phyloP scores from a whole-genome alignment of 2,329 filamentous ascomycete species.

The Arthrobotrys musiformis region DNA sequence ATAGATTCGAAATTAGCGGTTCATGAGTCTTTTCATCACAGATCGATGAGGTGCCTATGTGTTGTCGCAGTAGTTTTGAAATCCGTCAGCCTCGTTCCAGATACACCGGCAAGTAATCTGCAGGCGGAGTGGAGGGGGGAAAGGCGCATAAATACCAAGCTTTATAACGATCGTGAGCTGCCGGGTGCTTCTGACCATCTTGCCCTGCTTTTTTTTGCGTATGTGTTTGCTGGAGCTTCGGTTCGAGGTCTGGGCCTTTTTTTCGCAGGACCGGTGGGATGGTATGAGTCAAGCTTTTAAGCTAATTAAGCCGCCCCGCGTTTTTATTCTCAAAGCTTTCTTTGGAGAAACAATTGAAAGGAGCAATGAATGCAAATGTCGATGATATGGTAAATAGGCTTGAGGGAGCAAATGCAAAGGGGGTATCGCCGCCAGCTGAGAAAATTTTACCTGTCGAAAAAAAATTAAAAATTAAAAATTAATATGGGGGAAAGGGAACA shows the following conservation, averaged over 20 bases:
- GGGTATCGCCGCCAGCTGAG: background rate
- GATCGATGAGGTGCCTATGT: constrained; percentile 93
- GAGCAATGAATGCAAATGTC: background rate
- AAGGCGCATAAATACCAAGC: constrained; percentile 71
- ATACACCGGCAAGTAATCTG: no score
- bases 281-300: background rate
- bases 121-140: background rate
- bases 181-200: constrained; percentile 39
- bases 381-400: background rate
- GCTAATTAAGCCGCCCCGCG: background rate
- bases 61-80: background rate
- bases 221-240: background rate
- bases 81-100: constrained; percentile 28
- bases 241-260: no score
- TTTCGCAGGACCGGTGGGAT: background rate
- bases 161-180: constrained; percentile 83
- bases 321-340: background rate
- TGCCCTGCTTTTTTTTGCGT: background rate
- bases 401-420: background rate
- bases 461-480: background rate
- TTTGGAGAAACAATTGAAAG: background rate
- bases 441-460: background rate
- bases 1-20: constrained; percentile 88
- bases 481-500: background rate
- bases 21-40: constrained; percentile 96